These are phyloP conservation scores for Stachybotrys elegans DNA, from an alignment of 2,329 filamentous ascomycete species.

Conservation along the genomic window DNA sequence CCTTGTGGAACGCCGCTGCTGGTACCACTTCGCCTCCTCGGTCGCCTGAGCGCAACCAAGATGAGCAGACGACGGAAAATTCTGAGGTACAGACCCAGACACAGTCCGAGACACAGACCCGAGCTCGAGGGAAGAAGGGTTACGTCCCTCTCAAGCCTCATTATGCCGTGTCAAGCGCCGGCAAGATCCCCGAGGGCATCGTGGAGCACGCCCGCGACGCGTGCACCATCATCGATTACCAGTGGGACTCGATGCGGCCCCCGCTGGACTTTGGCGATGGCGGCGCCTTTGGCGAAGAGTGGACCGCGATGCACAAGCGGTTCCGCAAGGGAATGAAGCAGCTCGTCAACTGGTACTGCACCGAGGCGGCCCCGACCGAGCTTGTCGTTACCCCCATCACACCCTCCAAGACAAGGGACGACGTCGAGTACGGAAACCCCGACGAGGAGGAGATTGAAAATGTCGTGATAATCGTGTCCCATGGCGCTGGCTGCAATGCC, in stretches of 20 bases:
- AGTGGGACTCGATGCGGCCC: constrained; percentile 87
- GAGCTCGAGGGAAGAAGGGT: constrained; percentile 30
- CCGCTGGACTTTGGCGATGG: constrained; percentile 82
- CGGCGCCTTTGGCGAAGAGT: constrained; percentile 86
- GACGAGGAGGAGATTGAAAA: constrained; percentile 66
- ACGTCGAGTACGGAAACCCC: constrained; percentile 26
- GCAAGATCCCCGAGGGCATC: constrained; percentile 81
- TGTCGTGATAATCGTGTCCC: constrained; percentile 82
- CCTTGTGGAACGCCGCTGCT: constrained; percentile 29
- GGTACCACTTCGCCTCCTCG: constrained; percentile 3
- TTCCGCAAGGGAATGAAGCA: constrained; percentile 76
- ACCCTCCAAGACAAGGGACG: constrained; percentile 17
- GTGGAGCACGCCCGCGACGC: constrained; percentile 85
- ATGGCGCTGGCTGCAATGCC: constrained; percentile 94
- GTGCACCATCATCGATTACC: constrained; percentile 82
- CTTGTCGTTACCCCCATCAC: constrained; percentile 37
- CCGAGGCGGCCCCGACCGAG: constrained; percentile 44
- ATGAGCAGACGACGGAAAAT: constrained; percentile 5
- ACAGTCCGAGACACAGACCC: constrained; percentile 9
- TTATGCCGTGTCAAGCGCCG: constrained; percentile 75
- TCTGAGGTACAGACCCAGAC: constrained; percentile 6
- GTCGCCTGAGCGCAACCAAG: neutral
- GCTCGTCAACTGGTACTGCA: constrained; percentile 79
- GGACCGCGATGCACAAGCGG: constrained; percentile 89
- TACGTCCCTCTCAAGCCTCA: constrained; percentile 76